Conservation (phyloP, 495 filamentous ascomycete species). For the Pseudoneurospora amorphoporcata region DNA sequence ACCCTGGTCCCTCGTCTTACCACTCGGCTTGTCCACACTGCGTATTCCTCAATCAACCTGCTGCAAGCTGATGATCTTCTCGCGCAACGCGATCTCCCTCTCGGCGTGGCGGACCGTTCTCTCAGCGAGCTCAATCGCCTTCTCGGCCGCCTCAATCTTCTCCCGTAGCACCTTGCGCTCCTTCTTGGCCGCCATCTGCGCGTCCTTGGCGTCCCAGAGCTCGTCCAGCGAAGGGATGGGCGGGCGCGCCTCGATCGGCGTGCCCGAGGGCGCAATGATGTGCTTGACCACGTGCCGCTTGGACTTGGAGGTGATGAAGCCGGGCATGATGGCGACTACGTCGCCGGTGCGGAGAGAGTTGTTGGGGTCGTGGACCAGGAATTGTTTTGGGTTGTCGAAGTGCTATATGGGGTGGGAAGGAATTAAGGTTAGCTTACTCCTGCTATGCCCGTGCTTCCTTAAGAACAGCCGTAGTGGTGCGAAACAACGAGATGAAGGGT, state of each 20-base stretch:
- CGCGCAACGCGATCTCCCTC: constrained; percentile 5
- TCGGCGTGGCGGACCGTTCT: constrained; percentile 1
- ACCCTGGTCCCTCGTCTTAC: background rate
- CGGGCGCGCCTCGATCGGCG: constrained; percentile 50
- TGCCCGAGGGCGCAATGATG: constrained; percentile 65
- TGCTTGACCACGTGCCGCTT: constrained; percentile 69
- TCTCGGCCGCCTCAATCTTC: background rate
- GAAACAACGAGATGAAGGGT: background rate
- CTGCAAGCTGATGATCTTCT: constrained; percentile 4
- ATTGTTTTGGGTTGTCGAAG: constrained; percentile 35
- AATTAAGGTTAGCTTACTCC: background rate
- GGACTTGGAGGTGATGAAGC: constrained; percentile 49
- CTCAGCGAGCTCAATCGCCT: constrained; percentile 10
- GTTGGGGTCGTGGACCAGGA: constrained; percentile 65
- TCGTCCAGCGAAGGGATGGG: constrained; percentile 55
- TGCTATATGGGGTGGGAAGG: constrained; percentile 21
- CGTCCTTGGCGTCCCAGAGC: constrained; percentile 38
- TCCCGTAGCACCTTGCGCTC: constrained; percentile 30
- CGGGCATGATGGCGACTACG: constrained; percentile 65
- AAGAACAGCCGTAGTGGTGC: background rate
- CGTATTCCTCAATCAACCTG: background rate
- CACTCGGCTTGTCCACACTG: background rate
- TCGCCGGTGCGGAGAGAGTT: constrained; percentile 67
- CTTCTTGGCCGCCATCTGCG: constrained; percentile 40
- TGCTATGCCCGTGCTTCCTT: background rate